These are phyloP conservation scores for Crassisporium funariophilum DNA, from an alignment of 768 basidiomycete genomes.

Conservation along the genomic window DNA sequence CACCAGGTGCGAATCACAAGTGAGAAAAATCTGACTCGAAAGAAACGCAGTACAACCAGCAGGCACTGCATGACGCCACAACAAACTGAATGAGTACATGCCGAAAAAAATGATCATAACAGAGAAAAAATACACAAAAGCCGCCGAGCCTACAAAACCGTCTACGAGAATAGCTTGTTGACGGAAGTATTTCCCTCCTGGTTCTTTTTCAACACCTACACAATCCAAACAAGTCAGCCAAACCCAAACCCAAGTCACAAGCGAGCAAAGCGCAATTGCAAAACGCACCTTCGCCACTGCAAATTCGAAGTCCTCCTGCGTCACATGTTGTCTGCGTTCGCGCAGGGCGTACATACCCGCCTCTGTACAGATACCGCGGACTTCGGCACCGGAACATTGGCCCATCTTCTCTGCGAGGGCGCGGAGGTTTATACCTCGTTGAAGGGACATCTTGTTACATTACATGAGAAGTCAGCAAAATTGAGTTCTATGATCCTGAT, in stretches of 20 bases:
- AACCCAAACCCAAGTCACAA: background rate
- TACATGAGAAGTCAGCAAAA: background rate
- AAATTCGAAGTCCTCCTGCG: constrained; percentile 98
- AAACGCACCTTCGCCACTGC: constrained; percentile 85
- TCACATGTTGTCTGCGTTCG: constrained; percentile 94
- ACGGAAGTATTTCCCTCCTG: constrained; percentile 93
- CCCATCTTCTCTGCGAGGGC: constrained; percentile 99
- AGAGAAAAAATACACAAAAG: background rate
- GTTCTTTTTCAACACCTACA: constrained; percentile 89
- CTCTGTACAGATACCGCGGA: constrained; percentile 95
- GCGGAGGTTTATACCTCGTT: constrained; percentile 96
- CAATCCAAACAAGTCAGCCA: constrained; percentile 6
- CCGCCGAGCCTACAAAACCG: constrained; percentile 4
- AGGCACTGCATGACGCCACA: background rate
- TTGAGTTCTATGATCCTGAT: background rate
- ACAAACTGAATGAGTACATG: background rate
- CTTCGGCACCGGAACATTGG: constrained; percentile 96
- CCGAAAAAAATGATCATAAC: background rate
- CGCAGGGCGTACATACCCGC: constrained; percentile 98
- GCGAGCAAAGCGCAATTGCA: constrained; percentile 14
- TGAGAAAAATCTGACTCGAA: no score
- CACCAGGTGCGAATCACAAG: no score
- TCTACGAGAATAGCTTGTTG: constrained; percentile 90
- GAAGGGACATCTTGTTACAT: constrained; percentile 96
- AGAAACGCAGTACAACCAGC: no score